Percentiles rank a stretch among this genome's conserved stretches.
Conservation (phyloP, 495 filamentous ascomycete species). For the Talaromyces liani region DNA sequence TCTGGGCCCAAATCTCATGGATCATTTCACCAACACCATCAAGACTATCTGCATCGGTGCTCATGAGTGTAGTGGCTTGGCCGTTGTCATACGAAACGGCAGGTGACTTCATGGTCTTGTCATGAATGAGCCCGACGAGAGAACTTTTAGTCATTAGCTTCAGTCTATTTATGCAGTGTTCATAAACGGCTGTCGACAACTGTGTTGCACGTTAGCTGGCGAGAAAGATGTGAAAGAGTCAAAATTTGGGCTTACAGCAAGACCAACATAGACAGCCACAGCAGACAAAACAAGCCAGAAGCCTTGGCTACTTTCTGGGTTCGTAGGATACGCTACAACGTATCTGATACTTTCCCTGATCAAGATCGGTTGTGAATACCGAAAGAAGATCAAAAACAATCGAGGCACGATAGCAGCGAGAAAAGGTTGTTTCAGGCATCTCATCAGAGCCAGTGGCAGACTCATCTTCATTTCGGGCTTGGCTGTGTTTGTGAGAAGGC, state of each 20-base stretch:
- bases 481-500: not conserved
- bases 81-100: slow-evolving; percentile 27
- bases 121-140: slow-evolving; percentile 40
- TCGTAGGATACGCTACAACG: slow-evolving; percentile 14
- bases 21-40: slow-evolving; percentile 22
- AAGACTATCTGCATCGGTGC: slow-evolving; percentile 42
- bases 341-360: slow-evolving; percentile 44
- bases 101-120: slow-evolving; percentile 24
- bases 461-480: not conserved
- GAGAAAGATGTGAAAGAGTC: not conserved
- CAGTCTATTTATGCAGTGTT: slow-evolving; percentile 37
- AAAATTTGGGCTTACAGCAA: not conserved
- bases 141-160: slow-evolving; percentile 43
- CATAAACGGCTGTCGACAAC: slow-evolving; percentile 39
- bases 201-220: not conserved
- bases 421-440: slow-evolving; percentile 18
- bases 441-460: not conserved
- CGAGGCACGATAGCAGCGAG: slow-evolving; percentile 44
- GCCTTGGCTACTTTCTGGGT: not conserved
- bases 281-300: slow-evolving; percentile 1
- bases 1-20: slow-evolving; percentile 46
- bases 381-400: slow-evolving; percentile 48
- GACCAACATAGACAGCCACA: not conserved
- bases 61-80: slow-evolving; percentile 44
- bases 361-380: slow-evolving; percentile 57